These are phyloP conservation scores for Posidonia australis DNA, from an alignment of 106 monocot species.

Conservation along the genomic window DNA sequence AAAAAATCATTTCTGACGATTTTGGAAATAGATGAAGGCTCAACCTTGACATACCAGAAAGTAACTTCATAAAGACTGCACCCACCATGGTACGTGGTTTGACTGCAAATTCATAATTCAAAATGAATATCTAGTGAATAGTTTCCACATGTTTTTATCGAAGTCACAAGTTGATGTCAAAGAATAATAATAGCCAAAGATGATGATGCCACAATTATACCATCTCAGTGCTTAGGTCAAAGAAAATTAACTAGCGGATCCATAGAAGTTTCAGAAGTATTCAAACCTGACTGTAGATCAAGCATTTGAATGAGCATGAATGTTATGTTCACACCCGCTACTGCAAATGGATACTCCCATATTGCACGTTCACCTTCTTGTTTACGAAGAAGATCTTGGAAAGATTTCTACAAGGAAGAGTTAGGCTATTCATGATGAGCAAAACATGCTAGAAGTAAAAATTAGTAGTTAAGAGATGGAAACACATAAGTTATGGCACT, in stretches of 20 bases:
- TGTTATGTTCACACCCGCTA: conserved; percentile 93
- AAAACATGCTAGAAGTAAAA: neutral
- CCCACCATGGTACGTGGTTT: conserved; percentile 59
- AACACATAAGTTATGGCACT: no score
- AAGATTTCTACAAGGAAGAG: conserved; percentile 51
- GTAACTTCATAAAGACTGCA: conserved; percentile 58
- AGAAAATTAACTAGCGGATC: neutral
- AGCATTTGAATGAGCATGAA: conserved; percentile 99
- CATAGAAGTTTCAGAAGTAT: neutral
- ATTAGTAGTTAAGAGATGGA: no score
- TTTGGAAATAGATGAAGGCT: no score
- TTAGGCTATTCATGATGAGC: neutral
- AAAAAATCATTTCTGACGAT: no score
- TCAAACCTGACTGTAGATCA: conserved; percentile 62
- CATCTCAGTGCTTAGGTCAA: neutral
- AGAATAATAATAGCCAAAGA: neutral
- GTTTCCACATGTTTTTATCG: no score
- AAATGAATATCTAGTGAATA: neutral
- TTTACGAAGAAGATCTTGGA: conserved; percentile 77
- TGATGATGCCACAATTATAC: neutral
- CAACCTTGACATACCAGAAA: conserved; percentile 35
- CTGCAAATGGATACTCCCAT: conserved; percentile 98
- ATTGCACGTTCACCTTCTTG: conserved; percentile 63
- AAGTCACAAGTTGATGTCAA: neutral
- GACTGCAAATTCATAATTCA: conserved; percentile 17